These are phyloP conservation scores for Vigna radiata DNA, from an alignment of 306 rosid species.

Conservation along the genomic window DNA sequence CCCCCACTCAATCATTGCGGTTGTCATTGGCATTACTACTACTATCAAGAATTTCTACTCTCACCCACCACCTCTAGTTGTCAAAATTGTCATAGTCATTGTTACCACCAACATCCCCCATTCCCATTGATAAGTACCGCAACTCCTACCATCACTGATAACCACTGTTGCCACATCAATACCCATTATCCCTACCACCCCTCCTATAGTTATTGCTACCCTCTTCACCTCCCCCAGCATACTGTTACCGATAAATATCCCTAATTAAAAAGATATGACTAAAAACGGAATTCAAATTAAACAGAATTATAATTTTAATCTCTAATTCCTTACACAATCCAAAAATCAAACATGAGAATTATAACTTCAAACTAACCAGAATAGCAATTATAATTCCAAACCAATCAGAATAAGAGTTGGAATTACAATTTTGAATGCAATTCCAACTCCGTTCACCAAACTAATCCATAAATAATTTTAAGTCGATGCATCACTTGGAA, in stretches of 20 bases:
- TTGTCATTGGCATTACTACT: background rate
- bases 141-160: background rate
- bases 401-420: background rate
- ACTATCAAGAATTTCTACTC: background rate
- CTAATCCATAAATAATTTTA: background rate
- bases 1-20: background rate
- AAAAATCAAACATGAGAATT: conserved; percentile 6
- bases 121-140: background rate
- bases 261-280: background rate
- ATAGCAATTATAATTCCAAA: background rate
- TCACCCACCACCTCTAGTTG: background rate
- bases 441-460: background rate
- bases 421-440: background rate
- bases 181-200: background rate
- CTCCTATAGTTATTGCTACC: background rate
- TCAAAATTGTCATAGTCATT: background rate
- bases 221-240: background rate
- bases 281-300: background rate
- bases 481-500: conserved; percentile 12
- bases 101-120: background rate
- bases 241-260: background rate
- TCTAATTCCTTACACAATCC: background rate
- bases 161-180: background rate
- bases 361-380: background rate
- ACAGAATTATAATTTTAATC: background rate